These are phyloP conservation scores for Scutellaria baicalensis DNA, from an alignment of 257 asterid species.

Conservation along the genomic window DNA sequence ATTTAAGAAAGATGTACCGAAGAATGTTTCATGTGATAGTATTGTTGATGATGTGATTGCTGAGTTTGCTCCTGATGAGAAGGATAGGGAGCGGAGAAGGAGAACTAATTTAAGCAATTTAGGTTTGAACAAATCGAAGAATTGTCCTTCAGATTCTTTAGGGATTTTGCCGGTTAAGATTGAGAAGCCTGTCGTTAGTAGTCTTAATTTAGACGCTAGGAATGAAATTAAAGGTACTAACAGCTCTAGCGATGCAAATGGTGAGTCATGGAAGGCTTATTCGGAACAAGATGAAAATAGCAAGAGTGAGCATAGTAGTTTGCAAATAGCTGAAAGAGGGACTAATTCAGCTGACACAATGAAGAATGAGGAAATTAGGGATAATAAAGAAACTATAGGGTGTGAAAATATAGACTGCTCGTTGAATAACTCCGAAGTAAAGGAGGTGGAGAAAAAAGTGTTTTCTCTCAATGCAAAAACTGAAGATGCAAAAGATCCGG, in stretches of 20 bases:
- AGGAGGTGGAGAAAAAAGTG: constrained; percentile 45
- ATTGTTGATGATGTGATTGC: constrained; percentile 86
- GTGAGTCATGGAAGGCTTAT: constrained; percentile 17
- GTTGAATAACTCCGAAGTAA: constrained; percentile 25
- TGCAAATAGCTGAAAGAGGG: constrained; percentile 6
- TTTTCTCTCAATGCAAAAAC: constrained; percentile 69
- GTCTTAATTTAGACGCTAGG: constrained; percentile 23
- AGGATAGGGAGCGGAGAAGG: constrained; percentile 73
- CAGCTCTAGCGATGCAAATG: constrained; percentile 9
- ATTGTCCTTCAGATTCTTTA: constrained; percentile 11
- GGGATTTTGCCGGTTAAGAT: constrained; percentile 23
- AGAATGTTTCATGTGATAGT: constrained; percentile 58
- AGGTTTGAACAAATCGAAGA: constrained; percentile 11
- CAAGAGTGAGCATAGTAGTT: constrained; percentile 12
- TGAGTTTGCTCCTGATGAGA: constrained; percentile 87
- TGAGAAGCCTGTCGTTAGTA: constrained; percentile 32
- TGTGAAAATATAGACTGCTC: constrained; percentile 19
- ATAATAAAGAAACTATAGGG: constrained; percentile 10
- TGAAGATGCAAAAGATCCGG: constrained; percentile 49
- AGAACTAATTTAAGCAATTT: constrained; percentile 27
- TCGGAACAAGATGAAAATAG: constrained; percentile 11
- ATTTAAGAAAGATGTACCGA: constrained; percentile 59
- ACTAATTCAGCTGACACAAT: neutral
- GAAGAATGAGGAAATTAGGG: constrained; percentile 20
- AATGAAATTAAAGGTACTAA: constrained; percentile 21